These are phyloP conservation scores for Epichloe sylvatica DNA, from an alignment of 2,329 filamentous ascomycete species.

Conservation along the genomic window DNA sequence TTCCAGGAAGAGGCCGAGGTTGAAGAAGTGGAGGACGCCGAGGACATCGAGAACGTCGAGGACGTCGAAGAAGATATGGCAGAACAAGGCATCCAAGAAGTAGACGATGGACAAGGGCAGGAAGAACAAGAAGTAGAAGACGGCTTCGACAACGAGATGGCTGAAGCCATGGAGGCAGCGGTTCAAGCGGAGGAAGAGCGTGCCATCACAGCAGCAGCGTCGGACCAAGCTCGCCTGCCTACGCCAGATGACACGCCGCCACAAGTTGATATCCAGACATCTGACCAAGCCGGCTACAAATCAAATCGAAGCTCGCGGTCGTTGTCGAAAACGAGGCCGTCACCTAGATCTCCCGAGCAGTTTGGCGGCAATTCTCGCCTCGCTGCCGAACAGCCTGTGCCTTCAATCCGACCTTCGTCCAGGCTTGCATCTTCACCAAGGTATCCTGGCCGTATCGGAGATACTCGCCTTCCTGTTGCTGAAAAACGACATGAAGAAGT, in stretches of 20 bases:
- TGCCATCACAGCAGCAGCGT: constrained; percentile 18
- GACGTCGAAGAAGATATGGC: constrained; percentile 3
- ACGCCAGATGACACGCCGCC: constrained; percentile 40
- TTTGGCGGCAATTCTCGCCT: background rate
- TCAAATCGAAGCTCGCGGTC: constrained; percentile 3
- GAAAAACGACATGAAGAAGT: background rate
- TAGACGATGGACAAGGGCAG: constrained; percentile 1
- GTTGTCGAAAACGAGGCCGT: background rate
- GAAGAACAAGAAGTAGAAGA: constrained; percentile 5
- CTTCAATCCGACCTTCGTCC: background rate
- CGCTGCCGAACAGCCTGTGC: background rate
- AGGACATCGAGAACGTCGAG: constrained; percentile 5
- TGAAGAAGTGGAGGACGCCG: background rate
- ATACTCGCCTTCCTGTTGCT: background rate
- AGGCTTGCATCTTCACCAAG: constrained; percentile 1
- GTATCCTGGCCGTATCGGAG: constrained; percentile 1
- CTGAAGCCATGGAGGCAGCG: constrained; percentile 4
- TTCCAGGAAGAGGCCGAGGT: too few species aligned
- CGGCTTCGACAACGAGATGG: background rate
- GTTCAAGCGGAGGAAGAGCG: constrained; percentile 2
- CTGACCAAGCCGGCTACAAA: constrained; percentile 10
- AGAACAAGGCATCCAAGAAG: constrained; percentile 2
- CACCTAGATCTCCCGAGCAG: background rate
- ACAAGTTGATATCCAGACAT: constrained; percentile 15
- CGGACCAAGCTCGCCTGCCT: constrained; percentile 31